A percentile compares a stretch with the other conserved stretches of the same genome.
Conservation (phyloP, 805 yeast species). For the Yarrowia bubula region DNA sequence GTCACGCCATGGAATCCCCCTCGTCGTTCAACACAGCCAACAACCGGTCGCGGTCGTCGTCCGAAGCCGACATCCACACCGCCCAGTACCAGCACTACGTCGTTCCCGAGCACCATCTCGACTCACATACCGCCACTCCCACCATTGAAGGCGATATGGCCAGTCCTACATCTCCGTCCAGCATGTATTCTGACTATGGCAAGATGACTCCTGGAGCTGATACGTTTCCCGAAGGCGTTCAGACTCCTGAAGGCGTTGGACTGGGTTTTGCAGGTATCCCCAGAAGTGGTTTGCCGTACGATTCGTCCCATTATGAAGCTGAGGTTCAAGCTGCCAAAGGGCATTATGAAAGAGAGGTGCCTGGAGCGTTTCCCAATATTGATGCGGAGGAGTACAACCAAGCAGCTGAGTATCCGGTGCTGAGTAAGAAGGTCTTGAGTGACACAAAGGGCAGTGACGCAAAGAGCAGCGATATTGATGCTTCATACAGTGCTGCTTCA, state of each 20-base stretch:
- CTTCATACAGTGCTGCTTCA: too few relatives aligned
- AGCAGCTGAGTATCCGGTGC: background rate
- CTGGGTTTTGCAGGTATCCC: conserved; percentile 13
- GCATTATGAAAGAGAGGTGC: background rate
- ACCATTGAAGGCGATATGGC: background rate
- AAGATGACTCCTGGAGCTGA: background rate
- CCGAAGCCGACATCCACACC: background rate
- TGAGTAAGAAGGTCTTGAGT: background rate
- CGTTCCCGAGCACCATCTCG: background rate
- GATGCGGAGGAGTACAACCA: background rate
- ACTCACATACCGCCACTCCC: background rate
- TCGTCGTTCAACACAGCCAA: conserved; percentile 17
- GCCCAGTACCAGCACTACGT: background rate
- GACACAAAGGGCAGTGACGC: background rate
- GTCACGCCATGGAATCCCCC: conserved; percentile 5
- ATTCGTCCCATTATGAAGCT: background rate
- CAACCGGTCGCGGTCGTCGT: conserved; percentile 12
- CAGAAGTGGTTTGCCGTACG: background rate
- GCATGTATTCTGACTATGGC: conserved; percentile 14
- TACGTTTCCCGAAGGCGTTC: background rate
- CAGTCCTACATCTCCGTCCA: conserved; percentile 13
- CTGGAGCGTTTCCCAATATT: background rate
- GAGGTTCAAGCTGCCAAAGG: background rate
- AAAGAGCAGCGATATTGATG: background rate
- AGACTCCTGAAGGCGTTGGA: background rate